Conservation (phyloP, 1,284 basidiomycete genomes). For the Tylopilus sp. region DNA sequence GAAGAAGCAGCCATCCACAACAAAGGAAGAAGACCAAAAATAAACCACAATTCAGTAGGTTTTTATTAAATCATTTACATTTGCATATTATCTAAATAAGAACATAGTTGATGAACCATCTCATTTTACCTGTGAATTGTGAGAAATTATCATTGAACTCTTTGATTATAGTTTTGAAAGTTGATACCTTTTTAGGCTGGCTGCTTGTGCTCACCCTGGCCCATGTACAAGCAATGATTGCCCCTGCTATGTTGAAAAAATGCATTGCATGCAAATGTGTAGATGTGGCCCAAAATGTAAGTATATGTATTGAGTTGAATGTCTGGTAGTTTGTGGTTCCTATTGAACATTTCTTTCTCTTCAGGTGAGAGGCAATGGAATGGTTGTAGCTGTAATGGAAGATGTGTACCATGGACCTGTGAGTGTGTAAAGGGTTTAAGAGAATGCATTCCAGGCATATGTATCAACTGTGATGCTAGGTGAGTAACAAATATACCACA, state of each 20-base stretch:
- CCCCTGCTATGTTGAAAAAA: conserved; percentile 29
- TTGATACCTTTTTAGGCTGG: conserved; percentile 18
- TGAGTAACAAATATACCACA: conserved; percentile 7
- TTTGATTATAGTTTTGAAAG: background rate
- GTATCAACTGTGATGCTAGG: conserved; percentile 26
- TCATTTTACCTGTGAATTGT: conserved; percentile 2
- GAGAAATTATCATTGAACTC: background rate
- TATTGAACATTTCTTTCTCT: background rate
- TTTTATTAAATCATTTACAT: background rate
- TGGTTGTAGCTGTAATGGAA: conserved; percentile 23
- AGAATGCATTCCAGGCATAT: conserved; percentile 31
- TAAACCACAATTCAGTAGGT: conserved; percentile 19
- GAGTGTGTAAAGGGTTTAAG: conserved; percentile 14
- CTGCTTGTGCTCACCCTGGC: conserved; percentile 41
- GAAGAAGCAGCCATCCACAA: background rate
- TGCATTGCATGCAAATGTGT: conserved; percentile 39
- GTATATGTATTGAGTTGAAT: conserved; percentile 2
- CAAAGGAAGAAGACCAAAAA: conserved; percentile 2
- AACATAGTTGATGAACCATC: conserved; percentile 12
- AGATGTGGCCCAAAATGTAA: conserved; percentile 38
- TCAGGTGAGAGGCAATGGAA: conserved; percentile 28
- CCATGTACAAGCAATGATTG: conserved; percentile 35
- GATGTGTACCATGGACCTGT: conserved; percentile 14
- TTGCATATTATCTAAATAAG: background rate
- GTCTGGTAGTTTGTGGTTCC: background rate